A percentile compares a stretch with the other conserved stretches of the same genome.
Evolutionary conservation across 2,329 filamentous ascomycete genomes (phyloP).

Genomic region (Aureobasidium uvarum): DNA sequence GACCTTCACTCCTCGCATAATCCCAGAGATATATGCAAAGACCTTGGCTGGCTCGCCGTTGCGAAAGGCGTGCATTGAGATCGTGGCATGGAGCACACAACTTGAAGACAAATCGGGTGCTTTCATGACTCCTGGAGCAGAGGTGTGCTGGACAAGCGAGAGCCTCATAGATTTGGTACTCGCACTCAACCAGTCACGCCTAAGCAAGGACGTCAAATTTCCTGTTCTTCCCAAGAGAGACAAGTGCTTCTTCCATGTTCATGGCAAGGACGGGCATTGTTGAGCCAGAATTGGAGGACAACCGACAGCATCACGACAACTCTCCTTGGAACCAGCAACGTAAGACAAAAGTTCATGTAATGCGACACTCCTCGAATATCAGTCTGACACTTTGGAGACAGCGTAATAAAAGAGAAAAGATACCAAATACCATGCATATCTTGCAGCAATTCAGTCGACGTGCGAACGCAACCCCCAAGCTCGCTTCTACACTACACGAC

Average conservation of each 20-base stretch:
- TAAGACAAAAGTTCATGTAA: not conserved
- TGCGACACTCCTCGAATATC: no score
- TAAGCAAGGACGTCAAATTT: not conserved
- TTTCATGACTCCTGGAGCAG: no score
- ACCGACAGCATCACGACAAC: not conserved
- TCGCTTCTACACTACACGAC: no score
- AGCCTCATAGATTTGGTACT: not conserved
- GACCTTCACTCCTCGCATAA: fast-evolving
- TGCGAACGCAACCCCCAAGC: no score
- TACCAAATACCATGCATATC: no score
- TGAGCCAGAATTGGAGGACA: not conserved
- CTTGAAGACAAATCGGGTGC: no score
- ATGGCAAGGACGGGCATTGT: not conserved
- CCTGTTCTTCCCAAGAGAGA: not conserved
- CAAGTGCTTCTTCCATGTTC: conserved; percentile 7
- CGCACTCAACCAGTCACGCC: not conserved
- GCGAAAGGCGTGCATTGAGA: not conserved
- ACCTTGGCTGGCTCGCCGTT: not conserved
- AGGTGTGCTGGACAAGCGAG: not conserved
- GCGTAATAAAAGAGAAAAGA: no score
- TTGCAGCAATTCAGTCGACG: no score
- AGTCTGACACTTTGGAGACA: no score
- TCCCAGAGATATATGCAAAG: not conserved
- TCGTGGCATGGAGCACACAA: not conserved
- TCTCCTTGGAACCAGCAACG: not conserved